Evolutionary conservation across 2,329 filamentous ascomycete species (phyloP).

Genomic region (Phyllosticta citriasiana): DNA sequence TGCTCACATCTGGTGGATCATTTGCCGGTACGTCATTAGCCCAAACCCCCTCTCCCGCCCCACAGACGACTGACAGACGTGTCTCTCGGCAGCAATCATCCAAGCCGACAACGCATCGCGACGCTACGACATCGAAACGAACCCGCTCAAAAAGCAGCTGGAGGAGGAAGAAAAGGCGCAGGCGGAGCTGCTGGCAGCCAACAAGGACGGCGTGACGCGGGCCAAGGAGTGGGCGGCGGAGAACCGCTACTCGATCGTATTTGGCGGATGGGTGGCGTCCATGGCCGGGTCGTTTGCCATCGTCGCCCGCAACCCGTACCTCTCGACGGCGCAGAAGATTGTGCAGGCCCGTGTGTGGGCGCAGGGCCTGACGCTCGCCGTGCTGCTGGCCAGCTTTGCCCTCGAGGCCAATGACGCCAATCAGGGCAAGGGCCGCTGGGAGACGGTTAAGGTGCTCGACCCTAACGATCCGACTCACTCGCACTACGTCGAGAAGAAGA

Average conservation of each 20-base stretch:
- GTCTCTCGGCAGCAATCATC: conserved; percentile 53
- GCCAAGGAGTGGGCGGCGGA: conserved; percentile 63
- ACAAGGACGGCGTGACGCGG: conserved; percentile 50
- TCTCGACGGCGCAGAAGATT: conserved; percentile 72
- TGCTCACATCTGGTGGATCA: conserved; percentile 71
- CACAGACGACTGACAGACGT: conserved; percentile 10
- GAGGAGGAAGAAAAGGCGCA: conserved; percentile 37
- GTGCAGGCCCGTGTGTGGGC: conserved; percentile 94
- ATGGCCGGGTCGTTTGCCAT: conserved; percentile 67
- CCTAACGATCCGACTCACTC: conserved; percentile 75
- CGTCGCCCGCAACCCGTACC: conserved; percentile 67
- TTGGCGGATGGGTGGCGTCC: conserved; percentile 67
- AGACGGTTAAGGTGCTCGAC: conserved; percentile 73
- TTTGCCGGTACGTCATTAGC: conserved; percentile 51
- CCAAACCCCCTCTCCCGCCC: neutral
- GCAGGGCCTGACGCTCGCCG: conserved; percentile 76
- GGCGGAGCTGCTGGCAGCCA: conserved; percentile 31
- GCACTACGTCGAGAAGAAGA: conserved; percentile 73
- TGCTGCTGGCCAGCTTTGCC: conserved; percentile 70
- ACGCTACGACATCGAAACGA: conserved; percentile 57
- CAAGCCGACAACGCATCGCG: conserved; percentile 68
- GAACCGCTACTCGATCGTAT: conserved; percentile 82
- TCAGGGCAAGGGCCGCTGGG: conserved; percentile 67
- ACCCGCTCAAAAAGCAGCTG: conserved; percentile 53
- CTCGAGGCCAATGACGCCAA: conserved; percentile 75